phyloP scores from a whole-genome alignment of 495 filamentous ascomycete species.

The Cairneyella variabilis region DNA sequence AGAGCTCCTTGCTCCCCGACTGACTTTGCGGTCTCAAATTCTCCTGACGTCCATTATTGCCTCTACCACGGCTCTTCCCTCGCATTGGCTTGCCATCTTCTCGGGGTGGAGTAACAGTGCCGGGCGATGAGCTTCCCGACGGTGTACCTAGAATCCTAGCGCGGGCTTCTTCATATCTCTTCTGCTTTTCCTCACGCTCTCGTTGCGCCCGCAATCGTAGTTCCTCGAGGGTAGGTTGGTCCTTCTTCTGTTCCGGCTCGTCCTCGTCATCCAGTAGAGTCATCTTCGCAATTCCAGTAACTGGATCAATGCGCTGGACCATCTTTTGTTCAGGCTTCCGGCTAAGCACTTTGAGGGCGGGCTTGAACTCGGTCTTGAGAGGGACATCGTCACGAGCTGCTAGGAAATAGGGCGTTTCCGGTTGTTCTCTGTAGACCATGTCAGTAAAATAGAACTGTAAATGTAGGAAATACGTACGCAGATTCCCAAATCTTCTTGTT shows the following conservation, averaged over 20 bases:
- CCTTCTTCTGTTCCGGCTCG: slow-evolving; percentile 53
- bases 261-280: slow-evolving; percentile 59
- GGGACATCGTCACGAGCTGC: slow-evolving; percentile 63
- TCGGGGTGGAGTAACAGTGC: slow-evolving; percentile 60
- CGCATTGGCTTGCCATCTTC: slow-evolving; percentile 33
- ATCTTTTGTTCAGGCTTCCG: slow-evolving; percentile 64
- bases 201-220: slow-evolving; percentile 65
- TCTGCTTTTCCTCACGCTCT: slow-evolving; percentile 83
- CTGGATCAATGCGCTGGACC: slow-evolving; percentile 42
- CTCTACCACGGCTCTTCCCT: slow-evolving; percentile 23
- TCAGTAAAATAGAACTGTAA: slow-evolving; percentile 3
- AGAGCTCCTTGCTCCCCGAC: slow-evolving; percentile 33
- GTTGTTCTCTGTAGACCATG: slow-evolving; percentile 47
- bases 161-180: slow-evolving; percentile 79
- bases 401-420: slow-evolving; percentile 69
- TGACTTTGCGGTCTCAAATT: slow-evolving; percentile 23
- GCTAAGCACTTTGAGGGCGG: slow-evolving; percentile 74
- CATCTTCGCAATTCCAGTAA: slow-evolving; percentile 46
- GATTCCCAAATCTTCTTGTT: slow-evolving; percentile 85
- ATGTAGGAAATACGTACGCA: slow-evolving; percentile 54
- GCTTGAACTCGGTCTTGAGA: slow-evolving; percentile 77
- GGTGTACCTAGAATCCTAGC: slow-evolving; percentile 75
- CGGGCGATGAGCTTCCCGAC: slow-evolving; percentile 50
- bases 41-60: slow-evolving; percentile 9
- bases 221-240: slow-evolving; percentile 65